Evolutionary conservation across 345 rosid species (phyloP).

Genomic region (Populus tremula): DNA sequence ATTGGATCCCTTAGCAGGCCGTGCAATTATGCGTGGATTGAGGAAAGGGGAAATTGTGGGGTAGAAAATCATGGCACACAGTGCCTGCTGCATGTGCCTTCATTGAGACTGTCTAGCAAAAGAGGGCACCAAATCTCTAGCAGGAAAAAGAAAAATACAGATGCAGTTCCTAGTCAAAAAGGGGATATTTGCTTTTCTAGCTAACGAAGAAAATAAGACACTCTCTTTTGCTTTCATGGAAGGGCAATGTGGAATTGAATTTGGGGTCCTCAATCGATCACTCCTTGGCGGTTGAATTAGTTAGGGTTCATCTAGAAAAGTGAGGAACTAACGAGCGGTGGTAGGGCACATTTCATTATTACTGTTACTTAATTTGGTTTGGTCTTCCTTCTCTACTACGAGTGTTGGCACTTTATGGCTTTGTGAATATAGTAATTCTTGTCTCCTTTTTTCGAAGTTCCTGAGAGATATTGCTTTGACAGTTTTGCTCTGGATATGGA

Average conservation of each 20-base stretch:
- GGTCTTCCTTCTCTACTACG: neutral
- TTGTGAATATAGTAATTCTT: neutral
- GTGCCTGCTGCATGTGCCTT: constrained; percentile 39
- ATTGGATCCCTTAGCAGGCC: neutral
- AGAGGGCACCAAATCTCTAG: constrained; percentile 14
- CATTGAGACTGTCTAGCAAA: constrained; percentile 15
- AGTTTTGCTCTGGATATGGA: neutral
- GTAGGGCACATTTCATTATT: neutral
- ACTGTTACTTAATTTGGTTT: neutral
- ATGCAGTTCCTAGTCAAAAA: constrained; percentile 13
- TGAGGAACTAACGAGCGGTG: neutral
- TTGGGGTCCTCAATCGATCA: neutral
- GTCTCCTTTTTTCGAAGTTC: neutral
- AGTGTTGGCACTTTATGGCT: neutral
- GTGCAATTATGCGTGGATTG: constrained; percentile 54
- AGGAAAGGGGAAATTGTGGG: constrained; percentile 44
- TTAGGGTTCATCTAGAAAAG: constrained; percentile 13
- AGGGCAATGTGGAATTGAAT: neutral
- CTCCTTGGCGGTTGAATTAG: constrained; percentile 23
- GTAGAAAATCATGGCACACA: constrained; percentile 20
- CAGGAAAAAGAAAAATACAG: neutral
- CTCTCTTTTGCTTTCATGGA: constrained; percentile 11
- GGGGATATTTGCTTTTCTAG: neutral
- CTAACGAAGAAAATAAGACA: neutral
- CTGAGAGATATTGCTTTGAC: no score